Percentiles rank a stretch among this genome's conserved stretches.
Conservation (phyloP, 306 rosid species). For the Begonia loranthoides region DNA sequence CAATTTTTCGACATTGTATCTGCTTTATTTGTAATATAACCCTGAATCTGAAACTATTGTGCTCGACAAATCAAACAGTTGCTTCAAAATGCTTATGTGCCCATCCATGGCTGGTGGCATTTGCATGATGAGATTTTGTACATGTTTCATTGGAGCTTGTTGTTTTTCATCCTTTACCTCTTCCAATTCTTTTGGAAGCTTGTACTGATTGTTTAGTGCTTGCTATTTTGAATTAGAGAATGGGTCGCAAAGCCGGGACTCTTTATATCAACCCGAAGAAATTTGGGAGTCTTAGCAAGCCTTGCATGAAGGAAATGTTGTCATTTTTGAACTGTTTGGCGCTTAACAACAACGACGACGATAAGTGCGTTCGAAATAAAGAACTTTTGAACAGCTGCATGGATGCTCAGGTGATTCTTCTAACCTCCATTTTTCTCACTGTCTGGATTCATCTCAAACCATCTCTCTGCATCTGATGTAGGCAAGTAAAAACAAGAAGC, state of each 20-base stretch:
- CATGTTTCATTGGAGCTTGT: no score
- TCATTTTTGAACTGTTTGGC: constrained; percentile 67
- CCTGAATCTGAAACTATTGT: no score
- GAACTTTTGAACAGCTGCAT: constrained; percentile 49
- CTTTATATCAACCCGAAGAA: constrained; percentile 63
- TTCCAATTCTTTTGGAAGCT: no score
- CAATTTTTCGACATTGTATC: no score
- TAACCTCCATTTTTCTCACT: not conserved
- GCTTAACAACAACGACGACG: constrained; percentile 21
- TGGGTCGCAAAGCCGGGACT: constrained; percentile 73
- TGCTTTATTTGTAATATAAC: no score
- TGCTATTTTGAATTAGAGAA: constrained; percentile 8
- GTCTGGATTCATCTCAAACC: not conserved
- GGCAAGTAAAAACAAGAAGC: constrained; percentile 46
- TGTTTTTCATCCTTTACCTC: no score
- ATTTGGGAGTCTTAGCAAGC: constrained; percentile 58
- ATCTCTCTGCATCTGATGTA: constrained; percentile 19
- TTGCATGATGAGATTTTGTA: no score
- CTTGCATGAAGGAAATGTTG: constrained; percentile 87
- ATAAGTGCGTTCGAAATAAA: constrained; percentile 40
- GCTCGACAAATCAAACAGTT: no score
- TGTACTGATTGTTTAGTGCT: no score
- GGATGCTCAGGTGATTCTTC: constrained; percentile 50
- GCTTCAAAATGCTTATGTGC: no score
- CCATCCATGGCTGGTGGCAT: no score